Evolutionary conservation across 139 green algal genomes (phyloP).

Genomic region (Astrephomene gubernaculifera): DNA sequence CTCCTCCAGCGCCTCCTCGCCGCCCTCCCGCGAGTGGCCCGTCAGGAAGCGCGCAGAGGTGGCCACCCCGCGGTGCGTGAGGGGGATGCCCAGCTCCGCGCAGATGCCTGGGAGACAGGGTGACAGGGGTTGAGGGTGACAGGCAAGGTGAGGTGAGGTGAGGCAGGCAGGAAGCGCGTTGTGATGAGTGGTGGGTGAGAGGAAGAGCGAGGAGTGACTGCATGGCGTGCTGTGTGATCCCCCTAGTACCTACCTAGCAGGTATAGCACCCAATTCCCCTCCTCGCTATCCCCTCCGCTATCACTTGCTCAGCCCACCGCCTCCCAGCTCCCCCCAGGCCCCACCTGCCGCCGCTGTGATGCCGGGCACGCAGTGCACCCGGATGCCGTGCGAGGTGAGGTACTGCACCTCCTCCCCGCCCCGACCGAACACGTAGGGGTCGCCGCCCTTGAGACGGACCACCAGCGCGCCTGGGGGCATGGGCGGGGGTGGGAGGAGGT

Average conservation of each 20-base stretch:
- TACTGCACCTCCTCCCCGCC: slow-evolving; percentile 85
- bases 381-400: slow-evolving; percentile 82
- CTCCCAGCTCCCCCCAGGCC: not conserved
- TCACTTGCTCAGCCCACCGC: not conserved
- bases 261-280: no score
- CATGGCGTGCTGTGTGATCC: no score
- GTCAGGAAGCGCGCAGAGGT: slow-evolving; percentile 93
- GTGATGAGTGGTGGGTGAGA: no score
- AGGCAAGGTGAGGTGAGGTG: not conserved
- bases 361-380: slow-evolving; percentile 91
- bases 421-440: slow-evolving; percentile 95
- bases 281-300: not conserved
- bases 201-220: no score
- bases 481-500: not conserved
- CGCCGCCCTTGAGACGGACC: slow-evolving; percentile 93
- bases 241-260: no score
- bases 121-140: not conserved
- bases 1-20: slow-evolving; percentile 77
- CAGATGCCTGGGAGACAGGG: slow-evolving; percentile 57
- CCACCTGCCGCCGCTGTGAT: slow-evolving; percentile 73
- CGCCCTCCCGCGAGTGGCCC: slow-evolving; percentile 90
- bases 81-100: slow-evolving; percentile 72
- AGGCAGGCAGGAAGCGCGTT: no score
- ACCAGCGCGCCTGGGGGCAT: slow-evolving; percentile 56
- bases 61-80: slow-evolving; percentile 96